Percentiles rank a stretch among this genome's conserved stretches.
phyloP scores from a whole-genome alignment of 1,284 basidiomycete genomes.

The Malassezia furfur region DNA sequence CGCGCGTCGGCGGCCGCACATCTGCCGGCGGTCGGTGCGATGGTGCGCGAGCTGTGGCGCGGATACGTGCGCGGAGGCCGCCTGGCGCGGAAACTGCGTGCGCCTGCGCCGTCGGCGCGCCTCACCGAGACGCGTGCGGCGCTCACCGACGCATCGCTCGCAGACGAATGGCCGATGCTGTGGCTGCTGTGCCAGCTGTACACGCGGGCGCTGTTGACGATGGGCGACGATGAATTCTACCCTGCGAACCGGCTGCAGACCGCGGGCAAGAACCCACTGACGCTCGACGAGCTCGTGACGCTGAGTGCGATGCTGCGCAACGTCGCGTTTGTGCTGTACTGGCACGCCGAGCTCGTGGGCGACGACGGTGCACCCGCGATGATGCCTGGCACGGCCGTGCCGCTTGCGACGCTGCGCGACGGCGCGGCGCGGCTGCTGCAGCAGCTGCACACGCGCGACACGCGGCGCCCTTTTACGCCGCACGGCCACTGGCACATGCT shows the following conservation, averaged over 20 bases:
- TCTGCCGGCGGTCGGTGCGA: conserved; percentile 14
- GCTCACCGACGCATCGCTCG: conserved; percentile 4
- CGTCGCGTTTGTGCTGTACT: conserved; percentile 70
- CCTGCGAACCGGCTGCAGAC: conserved; percentile 36
- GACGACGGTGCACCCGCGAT: conserved; percentile 1
- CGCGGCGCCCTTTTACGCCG: conserved; percentile 25
- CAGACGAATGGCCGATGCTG: conserved; percentile 54
- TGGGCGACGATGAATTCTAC: conserved; percentile 96
- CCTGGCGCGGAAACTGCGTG: conserved; percentile 24
- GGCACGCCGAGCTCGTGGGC: conserved; percentile 47
- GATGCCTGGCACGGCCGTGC: conserved; percentile 14
- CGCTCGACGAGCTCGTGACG: conserved; percentile 66
- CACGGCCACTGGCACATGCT: conserved; percentile 75
- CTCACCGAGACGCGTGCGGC: conserved; percentile 19
- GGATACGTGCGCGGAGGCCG: conserved; percentile 34
- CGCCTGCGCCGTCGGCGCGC: conserved; percentile 18
- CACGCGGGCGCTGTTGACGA: conserved; percentile 71
- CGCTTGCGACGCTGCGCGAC: conserved; percentile 25
- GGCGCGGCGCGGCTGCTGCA: conserved; percentile 35
- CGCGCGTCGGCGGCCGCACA: background rate
- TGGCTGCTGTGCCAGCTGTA: conserved; percentile 76
- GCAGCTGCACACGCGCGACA: conserved; percentile 40
- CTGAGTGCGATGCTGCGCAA: conserved; percentile 66
- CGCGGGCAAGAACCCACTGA: conserved; percentile 52
- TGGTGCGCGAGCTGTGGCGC: conserved; percentile 44